Conservation (phyloP, 140 eudicot genomes). For the Flaveria floridana region DNA sequence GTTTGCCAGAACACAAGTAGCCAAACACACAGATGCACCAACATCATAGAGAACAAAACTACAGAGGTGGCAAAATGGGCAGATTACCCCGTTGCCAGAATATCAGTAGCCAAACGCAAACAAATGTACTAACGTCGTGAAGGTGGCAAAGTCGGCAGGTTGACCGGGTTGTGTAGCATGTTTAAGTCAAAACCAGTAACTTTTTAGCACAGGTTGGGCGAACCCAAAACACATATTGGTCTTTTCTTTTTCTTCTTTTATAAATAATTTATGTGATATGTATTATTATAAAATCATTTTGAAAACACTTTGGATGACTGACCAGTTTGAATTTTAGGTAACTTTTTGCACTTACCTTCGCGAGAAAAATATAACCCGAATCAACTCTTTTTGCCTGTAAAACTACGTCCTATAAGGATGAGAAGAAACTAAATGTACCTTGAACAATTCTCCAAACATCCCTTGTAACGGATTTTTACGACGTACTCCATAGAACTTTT, state of each 20-base stretch:
- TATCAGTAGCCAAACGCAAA: background rate
- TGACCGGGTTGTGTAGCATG: background rate
- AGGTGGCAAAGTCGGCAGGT: constrained; percentile 9
- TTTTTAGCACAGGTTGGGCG: background rate
- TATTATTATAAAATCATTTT: background rate
- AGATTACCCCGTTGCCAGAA: background rate
- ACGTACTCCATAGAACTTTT: constrained; percentile 76
- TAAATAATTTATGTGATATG: background rate
- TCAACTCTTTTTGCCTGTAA: background rate
- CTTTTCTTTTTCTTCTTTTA: background rate
- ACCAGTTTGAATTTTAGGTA: background rate
- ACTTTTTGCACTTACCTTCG: background rate
- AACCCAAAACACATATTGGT: background rate
- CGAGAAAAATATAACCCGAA: background rate
- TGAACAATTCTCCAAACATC: constrained; percentile 88
- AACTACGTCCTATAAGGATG: background rate
- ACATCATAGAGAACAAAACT: background rate
- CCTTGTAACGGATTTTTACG: constrained; percentile 84
- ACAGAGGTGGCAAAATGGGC: constrained; percentile 9
- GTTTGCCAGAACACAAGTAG: background rate
- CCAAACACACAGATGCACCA: background rate
- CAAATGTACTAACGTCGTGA: background rate
- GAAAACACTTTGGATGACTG: background rate
- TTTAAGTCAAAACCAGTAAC: background rate
- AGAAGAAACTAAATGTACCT: constrained; percentile 43